Conservation (phyloP, 306 rosid genomes). For the Medicago lupulina region DNA sequence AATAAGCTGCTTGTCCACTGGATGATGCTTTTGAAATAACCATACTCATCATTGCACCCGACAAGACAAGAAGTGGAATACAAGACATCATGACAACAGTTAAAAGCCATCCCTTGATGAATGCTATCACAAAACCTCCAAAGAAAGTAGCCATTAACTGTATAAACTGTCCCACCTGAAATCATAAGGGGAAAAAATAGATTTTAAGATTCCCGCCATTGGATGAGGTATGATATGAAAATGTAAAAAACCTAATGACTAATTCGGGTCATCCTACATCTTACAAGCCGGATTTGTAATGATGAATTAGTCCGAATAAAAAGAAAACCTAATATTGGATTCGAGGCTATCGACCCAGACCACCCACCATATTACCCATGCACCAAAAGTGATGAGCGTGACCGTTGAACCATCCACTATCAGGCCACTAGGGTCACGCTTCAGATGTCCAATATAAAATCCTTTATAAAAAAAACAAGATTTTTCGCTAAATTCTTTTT, state of each 20-base stretch:
- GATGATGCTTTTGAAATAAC: constrained; percentile 53
- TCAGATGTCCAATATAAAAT: background rate
- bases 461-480: background rate
- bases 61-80: constrained; percentile 63
- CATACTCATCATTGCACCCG: constrained; percentile 61
- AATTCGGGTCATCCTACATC: background rate
- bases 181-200: background rate
- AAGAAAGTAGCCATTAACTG: constrained; percentile 68
- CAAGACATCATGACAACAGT: constrained; percentile 68
- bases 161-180: constrained; percentile 76
- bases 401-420: background rate
- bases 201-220: background rate
- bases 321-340: too few species aligned
- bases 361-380: too few species aligned
- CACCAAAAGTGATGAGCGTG: background rate
- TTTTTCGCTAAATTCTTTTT: background rate
- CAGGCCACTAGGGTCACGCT: background rate
- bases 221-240: background rate
- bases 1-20: constrained; percentile 73
- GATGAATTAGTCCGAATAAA: too few species aligned
- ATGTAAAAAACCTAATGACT: background rate
- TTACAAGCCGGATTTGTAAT: too few species aligned
- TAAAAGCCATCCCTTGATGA: constrained; percentile 78
- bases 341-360: background rate
- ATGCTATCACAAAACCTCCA: constrained; percentile 72